phyloP scores from a whole-genome alignment of 345 rosid genomes.

The Cardiospermum halicacabum region DNA sequence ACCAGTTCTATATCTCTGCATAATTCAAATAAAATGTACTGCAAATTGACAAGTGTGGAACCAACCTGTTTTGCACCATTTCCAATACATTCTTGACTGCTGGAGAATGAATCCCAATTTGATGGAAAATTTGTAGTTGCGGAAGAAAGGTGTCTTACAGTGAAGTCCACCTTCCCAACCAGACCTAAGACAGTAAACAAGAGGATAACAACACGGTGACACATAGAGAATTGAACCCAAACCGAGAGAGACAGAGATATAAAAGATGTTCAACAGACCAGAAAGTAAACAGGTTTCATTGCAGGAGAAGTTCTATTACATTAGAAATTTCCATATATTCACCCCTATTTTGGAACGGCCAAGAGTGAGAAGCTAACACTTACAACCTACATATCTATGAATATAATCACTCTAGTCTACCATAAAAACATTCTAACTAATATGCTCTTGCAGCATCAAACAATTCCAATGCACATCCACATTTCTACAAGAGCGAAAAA shows the following conservation, averaged over 20 bases:
- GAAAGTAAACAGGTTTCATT: not conserved
- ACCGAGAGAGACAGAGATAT: not conserved
- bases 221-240: not conserved
- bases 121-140: conserved; percentile 65
- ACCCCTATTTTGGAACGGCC: not conserved
- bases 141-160: conserved; percentile 92
- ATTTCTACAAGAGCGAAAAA: not conserved
- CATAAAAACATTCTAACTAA: not conserved
- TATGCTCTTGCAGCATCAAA: not conserved
- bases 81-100: conserved; percentile 63
- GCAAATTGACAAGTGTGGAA: conserved; percentile 6
- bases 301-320: not conserved
- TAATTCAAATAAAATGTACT: conserved; percentile 4
- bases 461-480: not conserved
- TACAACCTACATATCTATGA: not conserved
- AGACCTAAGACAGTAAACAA: conserved; percentile 47
- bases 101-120: conserved; percentile 49
- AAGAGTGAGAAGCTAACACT: not conserved
- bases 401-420: not conserved
- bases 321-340: not conserved
- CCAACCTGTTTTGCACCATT: conserved; percentile 58
- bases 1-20: not conserved
- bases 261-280: not conserved
- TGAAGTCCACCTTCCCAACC: conserved; percentile 93
- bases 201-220: conserved; percentile 8